phyloP scores from a whole-genome alignment of 495 filamentous ascomycete species.

The Cudoniella acicularis region DNA sequence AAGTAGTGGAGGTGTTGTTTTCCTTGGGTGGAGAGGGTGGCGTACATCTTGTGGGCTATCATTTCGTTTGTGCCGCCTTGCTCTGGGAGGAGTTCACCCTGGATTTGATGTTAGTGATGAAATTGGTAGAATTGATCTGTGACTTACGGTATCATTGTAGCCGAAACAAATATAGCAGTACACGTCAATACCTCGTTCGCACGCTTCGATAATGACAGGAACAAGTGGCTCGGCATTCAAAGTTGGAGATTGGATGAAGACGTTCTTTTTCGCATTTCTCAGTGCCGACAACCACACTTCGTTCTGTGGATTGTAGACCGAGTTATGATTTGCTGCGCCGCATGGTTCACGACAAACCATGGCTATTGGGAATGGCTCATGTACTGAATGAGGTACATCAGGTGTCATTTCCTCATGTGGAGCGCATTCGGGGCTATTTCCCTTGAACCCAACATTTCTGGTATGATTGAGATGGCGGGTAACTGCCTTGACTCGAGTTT shows the following conservation, averaged over 20 bases:
- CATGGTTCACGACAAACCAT: slow-evolving; percentile 65
- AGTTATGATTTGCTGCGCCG: slow-evolving; percentile 56
- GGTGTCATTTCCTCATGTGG: slow-evolving; percentile 57
- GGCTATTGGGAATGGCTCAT: slow-evolving; percentile 64
- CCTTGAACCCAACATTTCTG: slow-evolving; percentile 45
- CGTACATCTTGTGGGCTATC: slow-evolving; percentile 55
- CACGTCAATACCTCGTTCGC: slow-evolving; percentile 62
- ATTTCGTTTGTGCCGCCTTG: slow-evolving; percentile 77
- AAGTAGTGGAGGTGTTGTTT: slow-evolving; percentile 49
- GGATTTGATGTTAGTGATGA: not conserved
- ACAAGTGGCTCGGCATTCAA: slow-evolving; percentile 68
- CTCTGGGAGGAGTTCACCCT: slow-evolving; percentile 68
- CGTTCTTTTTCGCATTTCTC: slow-evolving; percentile 52
- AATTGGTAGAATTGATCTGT: not conserved
- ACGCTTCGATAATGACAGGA: slow-evolving; percentile 57
- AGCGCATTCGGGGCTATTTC: slow-evolving; percentile 49
- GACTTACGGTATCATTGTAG: slow-evolving; percentile 64
- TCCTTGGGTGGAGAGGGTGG: slow-evolving; percentile 42
- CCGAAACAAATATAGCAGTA: slow-evolving; percentile 69
- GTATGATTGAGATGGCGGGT: slow-evolving; percentile 64
- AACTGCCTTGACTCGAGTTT: slow-evolving; percentile 51
- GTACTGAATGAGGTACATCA: slow-evolving; percentile 50
- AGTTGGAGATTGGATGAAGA: slow-evolving; percentile 75
- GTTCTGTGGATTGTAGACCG: slow-evolving; percentile 65
- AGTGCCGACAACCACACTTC: slow-evolving; percentile 66